phyloP scores from a whole-genome alignment of 257 asterid species.

The Przewalskia tangutica region DNA sequence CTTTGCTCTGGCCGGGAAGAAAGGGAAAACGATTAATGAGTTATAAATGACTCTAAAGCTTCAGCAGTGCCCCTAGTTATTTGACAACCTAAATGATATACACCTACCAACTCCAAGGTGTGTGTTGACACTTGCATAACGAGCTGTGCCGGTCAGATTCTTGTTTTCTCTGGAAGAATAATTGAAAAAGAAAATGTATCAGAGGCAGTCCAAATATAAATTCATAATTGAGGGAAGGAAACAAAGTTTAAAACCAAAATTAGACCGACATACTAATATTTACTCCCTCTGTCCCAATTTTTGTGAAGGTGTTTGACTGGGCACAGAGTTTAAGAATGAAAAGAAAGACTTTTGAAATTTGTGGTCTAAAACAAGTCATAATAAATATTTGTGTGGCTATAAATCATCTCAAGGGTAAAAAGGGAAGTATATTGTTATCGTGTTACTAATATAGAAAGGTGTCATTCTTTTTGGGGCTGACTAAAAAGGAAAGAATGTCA shows the following conservation, averaged over 20 bases:
- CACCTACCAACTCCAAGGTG: slow-evolving; percentile 87
- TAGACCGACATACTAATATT: not conserved
- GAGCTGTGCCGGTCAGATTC: slow-evolving; percentile 93
- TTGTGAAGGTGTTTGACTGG: too few relatives aligned
- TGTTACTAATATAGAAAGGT: too few relatives aligned
- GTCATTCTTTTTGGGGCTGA: too few relatives aligned
- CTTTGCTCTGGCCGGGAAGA: slow-evolving; percentile 68
- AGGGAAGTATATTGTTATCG: too few relatives aligned
- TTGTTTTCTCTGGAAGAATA: slow-evolving; percentile 69
- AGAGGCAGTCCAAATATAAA: not conserved
- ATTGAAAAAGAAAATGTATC: not conserved
- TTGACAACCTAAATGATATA: not conserved
- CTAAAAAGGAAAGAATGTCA: too few relatives aligned
- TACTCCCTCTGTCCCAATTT: too few relatives aligned
- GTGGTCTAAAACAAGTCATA: too few relatives aligned
- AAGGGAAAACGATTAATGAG: not conserved
- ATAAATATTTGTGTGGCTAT: too few relatives aligned
- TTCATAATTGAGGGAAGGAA: not conserved
- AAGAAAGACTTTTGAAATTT: too few relatives aligned
- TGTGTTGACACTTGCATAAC: slow-evolving; percentile 93
- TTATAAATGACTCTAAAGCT: not conserved
- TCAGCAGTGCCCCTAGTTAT: not conserved
- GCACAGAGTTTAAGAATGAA: too few relatives aligned
- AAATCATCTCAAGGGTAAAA: too few relatives aligned
- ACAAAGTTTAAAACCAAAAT: not conserved